Percentiles rank a stretch among this genome's conserved stretches.
These are phyloP conservation scores for Amanita molliuscula DNA, from an alignment of 768 basidiomycete genomes.

Conservation along the genomic window DNA sequence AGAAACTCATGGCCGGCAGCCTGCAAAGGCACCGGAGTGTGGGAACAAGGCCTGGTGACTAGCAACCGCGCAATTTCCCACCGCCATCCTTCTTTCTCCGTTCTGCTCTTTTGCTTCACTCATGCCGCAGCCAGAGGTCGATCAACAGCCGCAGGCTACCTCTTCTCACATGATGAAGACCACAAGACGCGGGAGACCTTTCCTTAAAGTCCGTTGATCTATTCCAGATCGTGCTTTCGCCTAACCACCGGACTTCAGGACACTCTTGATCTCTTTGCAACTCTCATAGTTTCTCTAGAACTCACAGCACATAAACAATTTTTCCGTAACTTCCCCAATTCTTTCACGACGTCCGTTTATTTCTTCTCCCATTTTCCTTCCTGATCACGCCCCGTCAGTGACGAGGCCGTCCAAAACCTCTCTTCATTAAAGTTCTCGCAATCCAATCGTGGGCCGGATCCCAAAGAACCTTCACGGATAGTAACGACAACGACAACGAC, in stretches of 20 bases:
- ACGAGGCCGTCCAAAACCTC: constrained; percentile 90
- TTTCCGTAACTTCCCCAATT: constrained; percentile 90
- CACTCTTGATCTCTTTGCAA: constrained; percentile 96
- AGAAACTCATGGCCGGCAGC: constrained; percentile 26
- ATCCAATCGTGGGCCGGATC: constrained; percentile 97
- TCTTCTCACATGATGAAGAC: constrained; percentile 98
- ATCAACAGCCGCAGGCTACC: constrained; percentile 41
- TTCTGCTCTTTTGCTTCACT: constrained; percentile 29
- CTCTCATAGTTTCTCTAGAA: constrained; percentile 87
- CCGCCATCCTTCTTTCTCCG: constrained; percentile 30
- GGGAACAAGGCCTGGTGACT: constrained; percentile 29
- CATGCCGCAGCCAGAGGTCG: constrained; percentile 23
- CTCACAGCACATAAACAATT: constrained; percentile 88
- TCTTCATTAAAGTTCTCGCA: constrained; percentile 97
- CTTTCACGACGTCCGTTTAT: constrained; percentile 82
- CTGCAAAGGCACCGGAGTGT: constrained; percentile 25
- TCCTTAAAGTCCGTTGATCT: constrained; percentile 59
- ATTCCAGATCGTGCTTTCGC: constrained; percentile 4
- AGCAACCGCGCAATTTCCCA: constrained; percentile 34
- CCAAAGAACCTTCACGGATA: constrained; percentile 94
- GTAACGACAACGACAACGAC: constrained; percentile 99
- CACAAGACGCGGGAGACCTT: constrained; percentile 90
- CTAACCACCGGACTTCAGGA: constrained; percentile 43
- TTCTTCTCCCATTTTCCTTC: constrained; percentile 6
- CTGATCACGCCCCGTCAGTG: constrained; percentile 35